These are phyloP conservation scores for Penicillium herquei DNA, from an alignment of 495 filamentous ascomycete species.

Conservation along the genomic window DNA sequence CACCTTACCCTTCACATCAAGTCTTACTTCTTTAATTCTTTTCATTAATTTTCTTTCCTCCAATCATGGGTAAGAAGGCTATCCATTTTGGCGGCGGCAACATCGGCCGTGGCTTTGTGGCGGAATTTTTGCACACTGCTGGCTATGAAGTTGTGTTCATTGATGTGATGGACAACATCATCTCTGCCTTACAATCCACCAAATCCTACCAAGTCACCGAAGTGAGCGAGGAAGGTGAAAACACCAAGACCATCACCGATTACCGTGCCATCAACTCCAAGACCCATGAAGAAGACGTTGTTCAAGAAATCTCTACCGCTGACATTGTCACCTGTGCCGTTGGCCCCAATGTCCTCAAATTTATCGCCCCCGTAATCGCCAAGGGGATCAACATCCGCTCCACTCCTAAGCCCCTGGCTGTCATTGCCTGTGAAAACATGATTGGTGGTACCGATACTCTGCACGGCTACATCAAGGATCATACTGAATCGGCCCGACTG, in stretches of 20 bases:
- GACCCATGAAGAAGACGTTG: constrained; percentile 71
- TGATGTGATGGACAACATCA: constrained; percentile 82
- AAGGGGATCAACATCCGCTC: constrained; percentile 81
- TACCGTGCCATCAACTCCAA: constrained; percentile 95
- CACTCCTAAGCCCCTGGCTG: constrained; percentile 69
- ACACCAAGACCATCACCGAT: constrained; percentile 79
- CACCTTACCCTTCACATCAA: neutral
- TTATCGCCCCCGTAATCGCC: constrained; percentile 90
- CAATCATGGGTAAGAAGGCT: constrained; percentile 70
- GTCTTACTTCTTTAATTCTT: constrained; percentile 2
- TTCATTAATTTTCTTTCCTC: constrained; percentile 4
- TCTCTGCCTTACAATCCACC: constrained; percentile 69
- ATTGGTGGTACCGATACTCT: constrained; percentile 88
- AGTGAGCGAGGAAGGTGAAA: constrained; percentile 82
- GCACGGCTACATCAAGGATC: constrained; percentile 74
- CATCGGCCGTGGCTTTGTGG: constrained; percentile 72
- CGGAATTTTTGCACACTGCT: constrained; percentile 70
- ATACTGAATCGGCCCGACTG: constrained; percentile 60
- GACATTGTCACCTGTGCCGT: constrained; percentile 95
- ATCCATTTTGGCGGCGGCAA: constrained; percentile 95
- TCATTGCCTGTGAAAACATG: constrained; percentile 97
- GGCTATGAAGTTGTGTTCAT: constrained; percentile 92
- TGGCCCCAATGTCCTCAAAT: constrained; percentile 91
- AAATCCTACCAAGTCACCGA: constrained; percentile 87
- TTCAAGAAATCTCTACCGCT: constrained; percentile 81